Conservation (phyloP, 345 rosid genomes). For the Durio zibethinus region DNA sequence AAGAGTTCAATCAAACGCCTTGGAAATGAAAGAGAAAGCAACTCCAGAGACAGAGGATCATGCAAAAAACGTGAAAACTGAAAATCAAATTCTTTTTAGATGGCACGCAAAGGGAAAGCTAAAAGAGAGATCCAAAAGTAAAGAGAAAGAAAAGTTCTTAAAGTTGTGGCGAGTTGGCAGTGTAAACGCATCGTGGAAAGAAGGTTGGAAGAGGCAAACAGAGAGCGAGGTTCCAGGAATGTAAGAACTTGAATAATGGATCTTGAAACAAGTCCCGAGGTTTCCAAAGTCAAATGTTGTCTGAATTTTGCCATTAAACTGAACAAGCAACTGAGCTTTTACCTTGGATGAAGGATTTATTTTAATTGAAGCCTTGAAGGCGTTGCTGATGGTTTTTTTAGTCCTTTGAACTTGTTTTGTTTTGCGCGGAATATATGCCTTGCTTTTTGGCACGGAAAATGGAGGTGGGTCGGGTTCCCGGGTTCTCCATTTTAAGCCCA, state of each 20-base stretch:
- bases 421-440: conserved; percentile 9
- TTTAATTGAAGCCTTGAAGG: background rate
- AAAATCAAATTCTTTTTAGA: conserved; percentile 28
- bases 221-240: conserved; percentile 26
- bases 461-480: background rate
- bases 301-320: conserved; percentile 3
- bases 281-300: conserved; percentile 31
- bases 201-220: background rate
- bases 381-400: background rate
- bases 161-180: background rate
- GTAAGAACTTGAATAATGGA: conserved; percentile 22
- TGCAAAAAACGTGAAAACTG: conserved; percentile 9
- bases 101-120: conserved; percentile 50
- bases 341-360: background rate
- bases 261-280: conserved; percentile 27
- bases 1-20: background rate
- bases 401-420: background rate
- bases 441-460: background rate
- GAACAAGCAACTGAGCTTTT: background rate
- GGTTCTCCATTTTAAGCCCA: background rate
- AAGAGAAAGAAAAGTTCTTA: background rate
- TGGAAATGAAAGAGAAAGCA: background rate
- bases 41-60: conserved; percentile 1
- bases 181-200: background rate
- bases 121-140: conserved; percentile 16